A percentile compares a stretch with the other conserved stretches of the same genome.
These are phyloP conservation scores for Fusarium domesticum DNA, from an alignment of 2,329 filamentous ascomycete genomes.

Conservation along the genomic window DNA sequence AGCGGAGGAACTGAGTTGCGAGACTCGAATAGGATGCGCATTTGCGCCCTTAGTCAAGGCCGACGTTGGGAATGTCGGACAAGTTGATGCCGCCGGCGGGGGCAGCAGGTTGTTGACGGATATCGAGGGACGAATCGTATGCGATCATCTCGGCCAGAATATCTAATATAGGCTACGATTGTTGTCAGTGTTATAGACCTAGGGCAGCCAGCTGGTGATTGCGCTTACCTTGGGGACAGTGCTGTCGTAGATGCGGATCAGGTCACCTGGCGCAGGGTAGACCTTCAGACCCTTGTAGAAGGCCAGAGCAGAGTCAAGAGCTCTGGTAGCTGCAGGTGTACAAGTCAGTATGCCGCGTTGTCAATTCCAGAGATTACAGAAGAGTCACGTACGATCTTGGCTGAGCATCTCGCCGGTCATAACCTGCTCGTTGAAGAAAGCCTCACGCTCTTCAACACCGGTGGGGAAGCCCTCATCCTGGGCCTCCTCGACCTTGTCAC, in stretches of 20 bases:
- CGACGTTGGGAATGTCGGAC: conserved; percentile 49
- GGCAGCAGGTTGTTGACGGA: conserved; percentile 43
- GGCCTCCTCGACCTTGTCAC: conserved; percentile 71
- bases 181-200: conserved; percentile 17
- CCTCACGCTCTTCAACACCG: conserved; percentile 89
- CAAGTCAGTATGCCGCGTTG: conserved; percentile 13
- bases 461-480: conserved; percentile 89
- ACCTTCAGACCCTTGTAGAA: conserved; percentile 99
- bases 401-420: conserved; percentile 82
- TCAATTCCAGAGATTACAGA: background rate
- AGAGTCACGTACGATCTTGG: conserved; percentile 65
- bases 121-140: conserved; percentile 71
- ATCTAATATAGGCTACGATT: conserved; percentile 78
- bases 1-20: conserved; percentile 1
- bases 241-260: conserved; percentile 98
- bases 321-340: conserved; percentile 54
- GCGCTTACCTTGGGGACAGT: conserved; percentile 82
- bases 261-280: conserved; percentile 87
- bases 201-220: background rate
- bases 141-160: conserved; percentile 98
- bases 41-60: conserved; percentile 47
- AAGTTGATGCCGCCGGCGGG: conserved; percentile 41
- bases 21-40: conserved; percentile 19
- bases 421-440: conserved; percentile 95
- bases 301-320: conserved; percentile 81